Conservation (phyloP, 2,329 filamentous ascomycete genomes). For the Clonostachys byssicola region DNA sequence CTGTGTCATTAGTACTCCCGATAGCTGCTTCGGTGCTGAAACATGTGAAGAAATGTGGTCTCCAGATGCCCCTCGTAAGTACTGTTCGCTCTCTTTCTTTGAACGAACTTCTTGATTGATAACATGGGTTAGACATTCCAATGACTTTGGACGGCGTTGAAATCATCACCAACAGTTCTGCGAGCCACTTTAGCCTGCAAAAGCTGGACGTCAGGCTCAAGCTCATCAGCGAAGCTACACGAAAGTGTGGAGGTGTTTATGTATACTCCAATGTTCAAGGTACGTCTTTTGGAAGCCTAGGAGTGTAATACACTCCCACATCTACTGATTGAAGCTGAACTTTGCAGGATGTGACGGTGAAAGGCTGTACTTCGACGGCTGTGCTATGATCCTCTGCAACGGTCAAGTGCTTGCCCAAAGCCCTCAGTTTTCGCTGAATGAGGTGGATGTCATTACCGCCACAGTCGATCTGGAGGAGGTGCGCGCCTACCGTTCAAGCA, state of each 20-base stretch:
- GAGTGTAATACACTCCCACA: background rate
- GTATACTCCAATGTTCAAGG: conserved; percentile 23
- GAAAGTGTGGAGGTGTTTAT: conserved; percentile 56
- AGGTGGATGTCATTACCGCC: conserved; percentile 59
- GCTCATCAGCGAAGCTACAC: conserved; percentile 61
- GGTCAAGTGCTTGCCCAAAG: conserved; percentile 61
- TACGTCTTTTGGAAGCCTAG: background rate
- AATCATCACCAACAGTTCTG: conserved; percentile 67
- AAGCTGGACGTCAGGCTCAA: conserved; percentile 63
- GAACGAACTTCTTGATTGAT: too few relatives aligned
- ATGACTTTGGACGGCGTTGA: conserved; percentile 64
- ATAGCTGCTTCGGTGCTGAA: conserved; percentile 32
- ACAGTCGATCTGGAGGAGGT: conserved; percentile 70
- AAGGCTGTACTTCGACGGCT: conserved; percentile 54
- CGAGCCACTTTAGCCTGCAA: conserved; percentile 54
- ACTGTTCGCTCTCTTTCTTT: too few relatives aligned
- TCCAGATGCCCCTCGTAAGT: background rate
- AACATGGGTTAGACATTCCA: too few relatives aligned
- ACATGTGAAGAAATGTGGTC: conserved; percentile 27
- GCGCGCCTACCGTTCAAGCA: conserved; percentile 49
- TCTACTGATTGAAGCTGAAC: background rate
- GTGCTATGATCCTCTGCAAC: conserved; percentile 60
- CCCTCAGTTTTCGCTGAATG: conserved; percentile 47
- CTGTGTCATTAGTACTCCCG: conserved; percentile 26
- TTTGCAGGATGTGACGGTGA: conserved; percentile 32